Evolutionary conservation across 306 rosid species (phyloP).

Genomic region (Vigna unguiculata): DNA sequence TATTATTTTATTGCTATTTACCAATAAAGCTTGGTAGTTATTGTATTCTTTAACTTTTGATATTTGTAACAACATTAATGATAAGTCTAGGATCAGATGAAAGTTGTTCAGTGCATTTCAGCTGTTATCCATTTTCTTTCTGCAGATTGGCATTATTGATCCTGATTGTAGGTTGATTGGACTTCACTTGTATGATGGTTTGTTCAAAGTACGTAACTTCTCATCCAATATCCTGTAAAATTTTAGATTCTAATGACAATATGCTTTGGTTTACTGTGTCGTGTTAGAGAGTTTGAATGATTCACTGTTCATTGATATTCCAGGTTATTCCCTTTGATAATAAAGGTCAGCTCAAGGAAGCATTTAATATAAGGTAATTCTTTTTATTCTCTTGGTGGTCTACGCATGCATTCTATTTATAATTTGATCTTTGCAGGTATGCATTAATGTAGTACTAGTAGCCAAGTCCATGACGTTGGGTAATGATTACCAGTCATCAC

Average conservation of each 20-base stretch:
- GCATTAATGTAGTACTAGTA: slow-evolving; percentile 3
- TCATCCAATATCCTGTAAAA: slow-evolving; percentile 11
- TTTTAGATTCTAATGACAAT: slow-evolving; percentile 22
- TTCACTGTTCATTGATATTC: slow-evolving; percentile 38
- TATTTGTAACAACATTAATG: slow-evolving; percentile 17
- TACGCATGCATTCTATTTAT: slow-evolving; percentile 25
- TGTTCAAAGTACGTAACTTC: slow-evolving; percentile 75
- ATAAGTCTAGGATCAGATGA: slow-evolving; percentile 27
- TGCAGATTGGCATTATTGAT: slow-evolving; percentile 97
- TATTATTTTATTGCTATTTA: slow-evolving; percentile 23
- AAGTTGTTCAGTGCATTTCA: slow-evolving; percentile 32
- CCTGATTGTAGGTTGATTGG: slow-evolving; percentile 98
- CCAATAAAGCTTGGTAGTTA: slow-evolving; percentile 1
- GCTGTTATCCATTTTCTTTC: slow-evolving; percentile 19
- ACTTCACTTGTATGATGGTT: slow-evolving; percentile 95
- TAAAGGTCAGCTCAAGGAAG: slow-evolving; percentile 97
- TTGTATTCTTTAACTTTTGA: slow-evolving; percentile 34
- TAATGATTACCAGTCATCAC: background rate
- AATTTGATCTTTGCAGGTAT: background rate
- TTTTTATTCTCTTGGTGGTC: slow-evolving; percentile 24
- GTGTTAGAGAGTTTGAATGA: slow-evolving; percentile 14
- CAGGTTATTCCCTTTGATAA: slow-evolving; percentile 98
- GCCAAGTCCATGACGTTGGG: background rate
- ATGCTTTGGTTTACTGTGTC: background rate
- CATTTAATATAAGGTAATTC: slow-evolving; percentile 90